Evolutionary conservation across 2,329 filamentous ascomycete genomes (phyloP), one percentile per base, ranked within the genome.

Genomic region (Sarocladium kiliense): DNA sequence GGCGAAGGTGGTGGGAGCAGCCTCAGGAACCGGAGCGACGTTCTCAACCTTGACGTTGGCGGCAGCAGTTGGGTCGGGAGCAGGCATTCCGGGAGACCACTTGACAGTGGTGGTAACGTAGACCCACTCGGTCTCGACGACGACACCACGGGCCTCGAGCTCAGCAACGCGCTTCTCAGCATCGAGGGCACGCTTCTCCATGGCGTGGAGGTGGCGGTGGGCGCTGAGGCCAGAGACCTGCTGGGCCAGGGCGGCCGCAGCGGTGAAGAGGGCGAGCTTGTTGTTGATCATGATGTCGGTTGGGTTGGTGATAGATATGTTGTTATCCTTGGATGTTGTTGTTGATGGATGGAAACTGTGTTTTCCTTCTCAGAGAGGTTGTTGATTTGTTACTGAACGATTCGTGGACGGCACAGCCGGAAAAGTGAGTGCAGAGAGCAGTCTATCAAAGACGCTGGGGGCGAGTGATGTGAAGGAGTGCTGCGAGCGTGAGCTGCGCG

Each of bases 401-500:
- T n/a, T n/a, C n/a, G n/a, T n/a, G n/a, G n/a, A n/a, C 66, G 70
- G 68, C 70, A 65, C 69, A 63, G 70, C 69, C 67, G 68, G 62
- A 58, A 54, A 64, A 62, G 66, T 58, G 66, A 61, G 62, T 59
- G 44, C 53, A 54, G 55, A 63, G 54, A 62, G 71, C 70, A 58
- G 71, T 78, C 77, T 80, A 63, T 80, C 77, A 78, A 80, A 79
- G 77, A 79, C 73, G 70, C 74, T 57, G 34, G 27, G 37, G 26
- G 67, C 65, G 71, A 3, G 19, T 44, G 39, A 10, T 70, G 59
- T 67, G 58, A 68, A 63, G 68, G 66, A 73, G 68, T 70, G 72
- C 63, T 60, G 58, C 64, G 60, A 65, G 68, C 63, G 57, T 64
- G 64, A 60, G 63, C 61, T 65, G 61, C 56, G 62, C 44, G 25